Base-by-base conservation (phyloP, 2,329 filamentous ascomycete genomes). In the Pseudocercospora crystallina region DNA sequence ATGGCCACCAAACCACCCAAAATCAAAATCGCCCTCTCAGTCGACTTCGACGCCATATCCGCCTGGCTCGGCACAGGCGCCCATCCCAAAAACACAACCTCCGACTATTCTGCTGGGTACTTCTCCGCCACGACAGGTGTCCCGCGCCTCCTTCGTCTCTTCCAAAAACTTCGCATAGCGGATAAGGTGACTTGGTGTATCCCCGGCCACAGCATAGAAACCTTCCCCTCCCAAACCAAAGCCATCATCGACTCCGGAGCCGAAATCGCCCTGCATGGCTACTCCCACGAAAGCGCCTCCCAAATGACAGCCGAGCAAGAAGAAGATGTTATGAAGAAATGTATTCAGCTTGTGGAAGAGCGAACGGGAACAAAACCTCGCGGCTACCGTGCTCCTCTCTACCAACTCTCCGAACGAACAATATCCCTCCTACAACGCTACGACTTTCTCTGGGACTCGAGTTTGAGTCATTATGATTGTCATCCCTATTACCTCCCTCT, bases 121-220 rank as follows among this genome's bases (percentile, higher is more conserved):
- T 81, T 83, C 64, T 74, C 76, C 38, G 80, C 76, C 1, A 71
- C 75, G 47, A 78, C 82, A n/a, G 80, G 80, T 31, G 80, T 81
- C 0, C 76, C 76, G 0, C 73, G 80, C 8, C 70, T 83, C 2
- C 67, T 83, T 8, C 76, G 74, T 39, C 67, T 83, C 43, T 78
- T 83, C 60, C 71, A 73, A 30, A 79, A 76, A 58, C 72, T 79
- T 36, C 61, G 65, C 1, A 74, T 83, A 17, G 68, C 77, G 2
- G 71, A 80, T 26, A 77, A 77, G 51, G 71, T 79, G 26, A 82
- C 80, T 3, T 83, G 80, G 80, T 83, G 81, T 59, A 75, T 83
- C 9, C 81, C 81, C 0, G 80, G 80, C 40, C 80, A 84, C 65
- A 79, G 75, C 0, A 72, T 80, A 43, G 80, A 84, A 56, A 80